Evolutionary conservation across 305 asterid species (phyloP).

Genomic region (Fraxinus baroniana): DNA sequence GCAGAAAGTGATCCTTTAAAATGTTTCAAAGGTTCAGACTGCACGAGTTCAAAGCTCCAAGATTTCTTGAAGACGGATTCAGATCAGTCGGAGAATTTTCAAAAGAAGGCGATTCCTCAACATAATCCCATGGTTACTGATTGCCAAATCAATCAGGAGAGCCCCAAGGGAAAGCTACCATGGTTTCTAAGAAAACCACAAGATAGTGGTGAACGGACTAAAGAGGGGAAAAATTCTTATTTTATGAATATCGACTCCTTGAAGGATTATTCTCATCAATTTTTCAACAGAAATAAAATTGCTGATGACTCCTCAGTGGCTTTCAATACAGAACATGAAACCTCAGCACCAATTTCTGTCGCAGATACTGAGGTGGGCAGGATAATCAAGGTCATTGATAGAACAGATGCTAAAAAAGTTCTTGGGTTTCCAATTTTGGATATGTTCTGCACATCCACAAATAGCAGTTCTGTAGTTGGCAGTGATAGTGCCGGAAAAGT

Average conservation of each 20-base stretch:
- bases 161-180: conserved; percentile 30
- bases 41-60: conserved; percentile 17
- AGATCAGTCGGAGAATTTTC: conserved; percentile 19
- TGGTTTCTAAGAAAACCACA: conserved; percentile 46
- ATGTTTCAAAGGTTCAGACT: conserved; percentile 24
- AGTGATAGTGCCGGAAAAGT: background rate
- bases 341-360: conserved; percentile 2
- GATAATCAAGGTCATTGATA: conserved; percentile 21
- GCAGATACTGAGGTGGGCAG: conserved; percentile 17
- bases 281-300: conserved; percentile 41
- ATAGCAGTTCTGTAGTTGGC: conserved; percentile 4
- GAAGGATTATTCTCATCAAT: conserved; percentile 51
- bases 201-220: conserved; percentile 26
- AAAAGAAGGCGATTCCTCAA: conserved; percentile 19
- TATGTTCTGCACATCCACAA: conserved; percentile 9
- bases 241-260: conserved; percentile 73
- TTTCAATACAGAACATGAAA: conserved; percentile 34
- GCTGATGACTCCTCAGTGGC: conserved; percentile 26
- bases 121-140: conserved; percentile 17
- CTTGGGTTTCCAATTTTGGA: conserved; percentile 27
- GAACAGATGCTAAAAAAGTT: conserved; percentile 22
- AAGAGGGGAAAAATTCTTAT: conserved; percentile 35
- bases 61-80: conserved; percentile 21
- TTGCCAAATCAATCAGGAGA: conserved; percentile 24
- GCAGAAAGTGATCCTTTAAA: conserved; percentile 18